Evolutionary conservation across 805 yeast species (phyloP), one percentile per base, ranked within the genome.

Genomic region (Kodamaea laetipori): DNA sequence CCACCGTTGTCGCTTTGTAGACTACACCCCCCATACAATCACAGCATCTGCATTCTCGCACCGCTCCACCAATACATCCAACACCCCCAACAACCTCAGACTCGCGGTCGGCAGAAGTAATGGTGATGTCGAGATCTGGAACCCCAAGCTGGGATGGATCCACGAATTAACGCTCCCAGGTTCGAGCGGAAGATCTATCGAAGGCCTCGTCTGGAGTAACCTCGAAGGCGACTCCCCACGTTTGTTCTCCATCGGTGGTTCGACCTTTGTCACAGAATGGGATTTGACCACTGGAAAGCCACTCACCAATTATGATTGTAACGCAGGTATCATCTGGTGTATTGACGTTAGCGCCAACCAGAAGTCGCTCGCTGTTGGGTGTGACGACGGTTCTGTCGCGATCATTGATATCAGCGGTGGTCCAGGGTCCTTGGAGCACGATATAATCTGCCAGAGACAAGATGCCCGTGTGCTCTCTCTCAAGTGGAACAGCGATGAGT

Each of bases 91-190:
- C 17, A 82, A 78, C 46, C 69, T 89, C 43, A 74, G 97, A 47
- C 66, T 94, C 28, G 97, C 98, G 0, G 86, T 92, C 4, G 98
- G 97, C 23, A 77, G 97, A 61, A 79, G 88, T 36, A 90, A 94
- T 60, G 99, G 99, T 30, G 90, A 90, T 57, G 86, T 94, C 46
- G 99, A 94, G 64, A 81, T 94, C 25, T 92, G 98, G 97, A 88
- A 88, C 61, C 96, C 96, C 31, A 74, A 82, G 55, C 73, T 76
- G 48, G 77, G 78, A 55, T 90, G 97, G 97, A 67, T 80, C 41
- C 89, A 87, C 50, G 97, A 94, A 57, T 36, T 67, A 32, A 66
- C 71, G 0, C 71, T 92, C 34, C 79, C 77, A 43, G 97, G 98
- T 9, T 89, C 95, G 2, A 74, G 76, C 45, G 95, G 85, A 19